phyloP scores from a whole-genome alignment of 2,329 filamentous ascomycete species.

The Apiospora aurea region DNA sequence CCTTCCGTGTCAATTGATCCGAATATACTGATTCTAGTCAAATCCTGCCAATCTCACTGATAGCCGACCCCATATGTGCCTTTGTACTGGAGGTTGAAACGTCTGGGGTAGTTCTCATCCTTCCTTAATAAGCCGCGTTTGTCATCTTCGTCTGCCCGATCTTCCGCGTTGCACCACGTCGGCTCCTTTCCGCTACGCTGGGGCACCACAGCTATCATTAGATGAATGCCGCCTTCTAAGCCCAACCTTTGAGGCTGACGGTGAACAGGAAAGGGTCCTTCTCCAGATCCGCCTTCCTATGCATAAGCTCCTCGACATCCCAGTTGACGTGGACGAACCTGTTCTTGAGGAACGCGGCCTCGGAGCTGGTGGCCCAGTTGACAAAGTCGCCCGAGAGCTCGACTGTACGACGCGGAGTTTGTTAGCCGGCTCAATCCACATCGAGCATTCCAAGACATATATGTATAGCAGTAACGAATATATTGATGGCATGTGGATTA shows the following conservation, averaged over 20 bases:
- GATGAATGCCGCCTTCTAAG: not conserved
- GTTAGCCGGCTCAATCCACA: too few species aligned
- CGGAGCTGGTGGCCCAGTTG: slow-evolving; percentile 43
- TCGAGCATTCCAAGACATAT: too few species aligned
- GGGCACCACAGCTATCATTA: too few species aligned
- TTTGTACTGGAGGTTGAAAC: not conserved
- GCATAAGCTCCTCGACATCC: slow-evolving; percentile 45
- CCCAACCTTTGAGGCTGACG: slow-evolving; percentile 29
- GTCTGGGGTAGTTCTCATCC: not conserved
- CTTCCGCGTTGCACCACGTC: not conserved
- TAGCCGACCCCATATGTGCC: not conserved
- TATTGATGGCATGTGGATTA: not conserved
- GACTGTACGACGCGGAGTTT: not conserved
- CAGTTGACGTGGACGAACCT: slow-evolving; percentile 45
- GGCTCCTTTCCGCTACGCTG: not conserved
- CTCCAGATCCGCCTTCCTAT: slow-evolving; percentile 27
- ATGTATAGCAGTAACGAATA: too few species aligned
- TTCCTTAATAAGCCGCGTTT: not conserved
- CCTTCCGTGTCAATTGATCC: not conserved
- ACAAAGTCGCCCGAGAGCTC: slow-evolving; percentile 42
- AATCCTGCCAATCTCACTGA: not conserved
- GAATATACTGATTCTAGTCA: not conserved
- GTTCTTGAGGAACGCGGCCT: slow-evolving; percentile 44
- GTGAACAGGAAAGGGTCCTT: slow-evolving; percentile 27
- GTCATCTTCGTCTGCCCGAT: not conserved